Evolutionary conservation across 2,329 filamentous ascomycete species (phyloP).

Genomic region (Pseudocercospora fijiensis): DNA sequence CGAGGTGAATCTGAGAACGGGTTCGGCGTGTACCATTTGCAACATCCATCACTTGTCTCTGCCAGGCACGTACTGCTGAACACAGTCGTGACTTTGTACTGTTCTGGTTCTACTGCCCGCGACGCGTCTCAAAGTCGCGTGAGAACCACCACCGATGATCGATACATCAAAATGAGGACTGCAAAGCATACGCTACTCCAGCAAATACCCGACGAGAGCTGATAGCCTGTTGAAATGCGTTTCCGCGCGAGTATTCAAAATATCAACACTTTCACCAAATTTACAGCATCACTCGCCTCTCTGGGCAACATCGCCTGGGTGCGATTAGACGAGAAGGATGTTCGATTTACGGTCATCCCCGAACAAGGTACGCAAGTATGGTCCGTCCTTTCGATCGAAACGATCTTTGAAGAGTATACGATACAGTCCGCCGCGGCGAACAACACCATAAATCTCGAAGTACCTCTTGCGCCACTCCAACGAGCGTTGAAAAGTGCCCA

Average conservation of each 20-base stretch:
- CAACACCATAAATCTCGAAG: slow-evolving; percentile 95
- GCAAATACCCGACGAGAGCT: background rate
- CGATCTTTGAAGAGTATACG: slow-evolving; percentile 82
- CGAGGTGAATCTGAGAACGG: background rate
- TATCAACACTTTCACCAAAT: slow-evolving; percentile 47
- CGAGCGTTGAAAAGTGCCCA: slow-evolving; percentile 88
- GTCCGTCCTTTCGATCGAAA: slow-evolving; percentile 56
- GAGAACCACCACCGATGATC: background rate
- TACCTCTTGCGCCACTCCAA: slow-evolving; percentile 82
- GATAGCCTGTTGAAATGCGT: slow-evolving; percentile 42
- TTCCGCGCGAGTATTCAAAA: slow-evolving; percentile 38
- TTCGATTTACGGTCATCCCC: slow-evolving; percentile 93
- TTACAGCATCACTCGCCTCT: slow-evolving; percentile 62
- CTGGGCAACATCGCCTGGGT: slow-evolving; percentile 86
- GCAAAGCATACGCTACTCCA: background rate
- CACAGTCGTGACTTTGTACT: background rate
- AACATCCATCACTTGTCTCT: background rate
- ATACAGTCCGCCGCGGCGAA: slow-evolving; percentile 78
- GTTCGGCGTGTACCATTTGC: background rate
- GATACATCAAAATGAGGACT: background rate
- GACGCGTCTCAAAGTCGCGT: background rate
- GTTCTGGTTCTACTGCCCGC: background rate
- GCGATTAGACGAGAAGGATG: slow-evolving; percentile 79
- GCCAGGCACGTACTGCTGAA: background rate
- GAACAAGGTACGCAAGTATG: slow-evolving; percentile 95